A percentile compares a stretch with the other conserved stretches of the same genome.
Evolutionary conservation across 1,139 yeast genomes (phyloP).

Genomic region (Suhomyces yuchorum): DNA sequence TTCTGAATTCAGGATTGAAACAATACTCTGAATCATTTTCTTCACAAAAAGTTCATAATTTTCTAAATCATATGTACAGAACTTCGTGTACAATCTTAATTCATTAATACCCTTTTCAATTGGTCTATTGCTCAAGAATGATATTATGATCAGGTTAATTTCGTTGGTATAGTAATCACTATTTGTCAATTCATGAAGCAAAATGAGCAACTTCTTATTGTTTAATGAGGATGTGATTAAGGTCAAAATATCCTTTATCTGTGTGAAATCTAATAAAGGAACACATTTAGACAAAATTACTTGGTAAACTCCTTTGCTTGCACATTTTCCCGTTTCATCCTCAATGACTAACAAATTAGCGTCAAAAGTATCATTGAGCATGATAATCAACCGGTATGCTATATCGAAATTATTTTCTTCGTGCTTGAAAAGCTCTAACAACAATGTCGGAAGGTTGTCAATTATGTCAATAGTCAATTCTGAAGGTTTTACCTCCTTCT

Average conservation of each 20-base stretch:
- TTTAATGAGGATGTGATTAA: constrained; percentile 27
- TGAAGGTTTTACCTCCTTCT: constrained; percentile 33
- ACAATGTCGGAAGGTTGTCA: constrained; percentile 32
- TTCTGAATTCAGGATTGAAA: constrained; percentile 27
- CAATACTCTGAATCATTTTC: constrained; percentile 37
- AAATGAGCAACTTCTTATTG: constrained; percentile 24
- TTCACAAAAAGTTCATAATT: constrained; percentile 36
- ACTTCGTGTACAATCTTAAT: constrained; percentile 26
- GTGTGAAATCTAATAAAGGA: constrained; percentile 18
- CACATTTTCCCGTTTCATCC: neutral
- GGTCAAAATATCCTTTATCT: constrained; percentile 25
- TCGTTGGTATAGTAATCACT: constrained; percentile 11
- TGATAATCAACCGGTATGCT: constrained; percentile 23
- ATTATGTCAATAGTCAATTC: constrained; percentile 34
- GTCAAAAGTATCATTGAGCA: constrained; percentile 36
- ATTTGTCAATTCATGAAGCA: constrained; percentile 20
- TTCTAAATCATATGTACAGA: constrained; percentile 26
- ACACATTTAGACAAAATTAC: constrained; percentile 17
- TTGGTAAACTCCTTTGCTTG: constrained; percentile 7
- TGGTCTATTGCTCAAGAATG: constrained; percentile 22
- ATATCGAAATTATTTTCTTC: constrained; percentile 22
- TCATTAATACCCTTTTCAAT: constrained; percentile 24
- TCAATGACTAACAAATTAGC: constrained; percentile 17
- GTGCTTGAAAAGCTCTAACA: constrained; percentile 25
- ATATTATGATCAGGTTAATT: constrained; percentile 20